Evolutionary conservation across 345 rosid genomes (phyloP).

Genomic region (Psidium guajava): DNA sequence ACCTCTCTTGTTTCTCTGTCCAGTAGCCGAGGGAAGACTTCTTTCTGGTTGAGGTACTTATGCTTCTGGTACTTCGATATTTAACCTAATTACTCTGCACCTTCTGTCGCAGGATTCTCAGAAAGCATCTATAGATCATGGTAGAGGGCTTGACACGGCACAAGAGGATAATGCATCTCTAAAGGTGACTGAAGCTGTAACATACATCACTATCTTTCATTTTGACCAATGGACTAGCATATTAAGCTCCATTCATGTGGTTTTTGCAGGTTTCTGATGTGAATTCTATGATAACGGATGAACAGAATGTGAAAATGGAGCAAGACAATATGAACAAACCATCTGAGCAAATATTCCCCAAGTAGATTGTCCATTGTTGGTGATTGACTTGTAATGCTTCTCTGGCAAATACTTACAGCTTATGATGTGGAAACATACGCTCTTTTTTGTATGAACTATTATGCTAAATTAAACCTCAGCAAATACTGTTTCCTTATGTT

Average conservation of each 20-base stretch:
- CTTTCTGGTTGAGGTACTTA: not conserved
- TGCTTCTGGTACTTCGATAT: not conserved
- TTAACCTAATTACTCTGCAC: not conserved
- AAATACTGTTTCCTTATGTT: not conserved
- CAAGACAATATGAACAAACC: slow-evolving; percentile 47
- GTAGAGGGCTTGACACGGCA: slow-evolving; percentile 36
- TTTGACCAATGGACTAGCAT: not conserved
- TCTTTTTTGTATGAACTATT: not conserved
- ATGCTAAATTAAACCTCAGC: not conserved
- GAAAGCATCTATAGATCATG: slow-evolving; percentile 38
- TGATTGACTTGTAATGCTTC: not conserved
- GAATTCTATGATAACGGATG: slow-evolving; percentile 51
- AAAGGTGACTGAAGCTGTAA: slow-evolving; percentile 24
- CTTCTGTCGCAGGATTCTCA: slow-evolving; percentile 37
- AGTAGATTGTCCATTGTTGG: slow-evolving; percentile 4
- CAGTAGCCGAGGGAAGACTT: not conserved
- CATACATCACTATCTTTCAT: not conserved
- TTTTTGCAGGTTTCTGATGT: slow-evolving; percentile 38
- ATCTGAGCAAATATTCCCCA: slow-evolving; percentile 39
- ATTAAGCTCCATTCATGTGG: not conserved
- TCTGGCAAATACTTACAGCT: not conserved
- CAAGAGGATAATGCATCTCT: slow-evolving; percentile 38
- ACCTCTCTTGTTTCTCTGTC: not conserved
- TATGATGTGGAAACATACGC: not conserved
- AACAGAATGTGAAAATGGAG: slow-evolving; percentile 49